A percentile compares a stretch with the other conserved stretches of the same genome.
These are phyloP conservation scores for Adiantum capillusveneris DNA, from an alignment of 75 land plant genomes.

Conservation along the genomic window DNA sequence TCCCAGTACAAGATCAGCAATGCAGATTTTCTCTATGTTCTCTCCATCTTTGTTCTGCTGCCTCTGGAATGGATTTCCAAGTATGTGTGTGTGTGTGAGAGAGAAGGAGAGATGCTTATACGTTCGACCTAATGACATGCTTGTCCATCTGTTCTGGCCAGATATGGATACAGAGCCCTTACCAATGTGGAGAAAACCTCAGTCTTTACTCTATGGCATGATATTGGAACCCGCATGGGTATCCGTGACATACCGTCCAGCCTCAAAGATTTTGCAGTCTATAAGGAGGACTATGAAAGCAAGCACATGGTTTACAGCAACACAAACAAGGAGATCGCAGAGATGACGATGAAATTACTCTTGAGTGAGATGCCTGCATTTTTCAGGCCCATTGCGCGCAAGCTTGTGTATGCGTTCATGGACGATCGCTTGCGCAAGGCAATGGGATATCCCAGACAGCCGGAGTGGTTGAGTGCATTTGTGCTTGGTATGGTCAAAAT, in stretches of 20 bases:
- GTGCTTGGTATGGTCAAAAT: not conserved
- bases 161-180: conserved; percentile 17
- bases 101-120: no score
- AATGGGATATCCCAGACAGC: conserved; percentile 18
- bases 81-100: not conserved
- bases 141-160: not conserved
- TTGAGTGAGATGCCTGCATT: not conserved
- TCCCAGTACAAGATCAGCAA: no score
- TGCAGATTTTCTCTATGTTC: conserved; percentile 8
- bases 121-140: no score
- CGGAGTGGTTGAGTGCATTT: conserved; percentile 7
- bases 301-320: conserved; percentile 13
- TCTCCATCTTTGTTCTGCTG: no score
- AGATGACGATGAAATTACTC: conserved; percentile 8
- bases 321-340: conserved; percentile 16
- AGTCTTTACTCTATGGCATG: conserved; percentile 16
- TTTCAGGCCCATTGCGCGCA: conserved; percentile 1
- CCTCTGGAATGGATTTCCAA: conserved; percentile 17
- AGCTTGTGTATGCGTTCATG: conserved; percentile 5
- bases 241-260: conserved; percentile 15
- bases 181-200: conserved; percentile 14
- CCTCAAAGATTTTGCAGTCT: conserved; percentile 10
- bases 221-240: conserved; percentile 21
- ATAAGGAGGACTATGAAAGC: conserved; percentile 9
- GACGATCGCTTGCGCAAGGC: conserved; percentile 18